Conservation (phyloP, 2,329 filamentous ascomycete species). For the Emergomyces pasteurianus region DNA sequence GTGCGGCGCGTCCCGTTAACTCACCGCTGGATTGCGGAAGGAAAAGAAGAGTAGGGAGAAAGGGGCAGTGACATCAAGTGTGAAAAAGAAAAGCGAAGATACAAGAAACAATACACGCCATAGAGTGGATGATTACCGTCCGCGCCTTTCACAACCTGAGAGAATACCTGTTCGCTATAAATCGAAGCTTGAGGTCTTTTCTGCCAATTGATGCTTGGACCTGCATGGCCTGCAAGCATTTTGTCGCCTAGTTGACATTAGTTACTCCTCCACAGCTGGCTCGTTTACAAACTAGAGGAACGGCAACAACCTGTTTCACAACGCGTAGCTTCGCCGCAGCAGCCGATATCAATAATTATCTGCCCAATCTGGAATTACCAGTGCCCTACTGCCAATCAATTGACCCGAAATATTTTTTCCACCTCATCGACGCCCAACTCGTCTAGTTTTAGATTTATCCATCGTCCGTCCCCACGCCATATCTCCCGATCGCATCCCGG, state of each 20-base stretch:
- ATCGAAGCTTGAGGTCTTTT: not conserved
- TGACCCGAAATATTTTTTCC: not conserved
- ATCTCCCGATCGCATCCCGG: not conserved
- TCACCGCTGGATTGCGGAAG: not conserved
- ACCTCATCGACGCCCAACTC: not conserved
- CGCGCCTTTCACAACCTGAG: not conserved
- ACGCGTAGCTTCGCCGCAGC: conserved; percentile 2
- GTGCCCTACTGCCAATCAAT: not conserved
- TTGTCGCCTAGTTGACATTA: not conserved
- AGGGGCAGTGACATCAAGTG: not conserved
- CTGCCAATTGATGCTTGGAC: not conserved
- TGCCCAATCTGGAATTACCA: not conserved
- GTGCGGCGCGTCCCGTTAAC: not conserved
- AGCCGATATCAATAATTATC: conserved; percentile 1
- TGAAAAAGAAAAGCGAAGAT: not conserved
- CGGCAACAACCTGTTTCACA: not conserved
- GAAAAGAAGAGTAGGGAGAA: not conserved
- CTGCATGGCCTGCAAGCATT: not conserved
- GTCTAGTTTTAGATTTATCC: conserved; percentile 1
- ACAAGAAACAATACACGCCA: not conserved
- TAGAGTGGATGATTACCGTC: not conserved
- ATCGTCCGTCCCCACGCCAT: not conserved
- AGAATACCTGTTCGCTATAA: not conserved
- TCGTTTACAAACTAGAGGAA: not conserved
- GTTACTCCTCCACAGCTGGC: not conserved